Evolutionary conservation across 75 land plant genomes (phyloP), one percentile per base, ranked within the genome.

Genomic region (Sequoiadendron giganteum): DNA sequence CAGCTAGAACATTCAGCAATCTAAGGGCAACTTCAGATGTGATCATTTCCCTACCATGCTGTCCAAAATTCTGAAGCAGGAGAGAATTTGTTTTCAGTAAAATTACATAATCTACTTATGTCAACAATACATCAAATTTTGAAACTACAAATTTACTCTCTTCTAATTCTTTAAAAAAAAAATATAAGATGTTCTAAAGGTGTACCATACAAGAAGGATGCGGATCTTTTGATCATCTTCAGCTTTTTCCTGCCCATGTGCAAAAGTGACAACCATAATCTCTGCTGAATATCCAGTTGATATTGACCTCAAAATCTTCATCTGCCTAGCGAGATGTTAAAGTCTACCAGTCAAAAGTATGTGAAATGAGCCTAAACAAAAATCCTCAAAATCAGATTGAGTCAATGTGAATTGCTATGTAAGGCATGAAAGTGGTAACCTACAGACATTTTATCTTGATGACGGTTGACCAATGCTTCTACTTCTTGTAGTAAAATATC

Each of bases 1-100:
- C 95, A 77, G 94, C 92, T 65, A 98, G 88, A 39, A 94, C 86
- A 18, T 88, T 87, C 49, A 98, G 91, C 32, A 98, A 87, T 85
- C 95, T 73, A 65, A 97, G 87, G 30, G 99, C 99, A 87, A 98
- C 93, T 85, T 98, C 99, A 56, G 97, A 88, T 28, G 99, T 95
- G 77, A 98, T 94, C 36, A 98, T 94, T 90, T 98, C 99, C 85
- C 99, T 94, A 13, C 97, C 99, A 91, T 98, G 99, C 93, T 98
- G 97, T 42, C 99, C 99, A 90, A 98, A 98, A 92, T 91, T 95
- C 97, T 97, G 93, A 47, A 30, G 90, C 90, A 92, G 89, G 88
- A 92, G 94, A 92, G 90, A 86, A 90, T 85, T 89, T 91, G 90
- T 90, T 93, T 93, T 90, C 70, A 85, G 38, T 54, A 55, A 87